Evolutionary conservation across 2,329 filamentous ascomycete species (phyloP), one percentile per base, ranked within the genome.

Genomic region (Colletotrichum lupini): DNA sequence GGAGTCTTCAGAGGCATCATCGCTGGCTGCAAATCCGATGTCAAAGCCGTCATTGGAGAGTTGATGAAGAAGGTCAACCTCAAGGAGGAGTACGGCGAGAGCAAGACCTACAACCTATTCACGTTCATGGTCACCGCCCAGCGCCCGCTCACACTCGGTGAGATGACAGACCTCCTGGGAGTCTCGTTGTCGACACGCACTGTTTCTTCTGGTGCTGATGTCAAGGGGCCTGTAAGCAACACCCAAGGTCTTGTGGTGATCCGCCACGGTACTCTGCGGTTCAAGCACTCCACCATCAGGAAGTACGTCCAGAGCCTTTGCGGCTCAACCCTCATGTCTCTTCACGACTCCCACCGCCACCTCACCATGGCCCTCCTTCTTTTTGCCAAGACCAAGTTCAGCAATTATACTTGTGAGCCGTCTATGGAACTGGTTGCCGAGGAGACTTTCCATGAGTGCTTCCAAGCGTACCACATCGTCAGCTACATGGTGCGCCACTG

Each of bases 401-500:
- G 28, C 1, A 58, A 28, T 3, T 42, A 63, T 24, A 42, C 58
- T 16, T 72, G 37, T n/a, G 79, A 81, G 62, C 80, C 80, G 2
- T 79, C 77, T 0, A 76, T 81, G 11, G 80, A 81, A 12, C 22
- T 12, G 72, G 76, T 4, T 62, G 78, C 8, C 79, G 80, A 80
- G 5, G 66, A 74, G 4, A 67, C 75, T 11, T 77, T 81, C 1
- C 77, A 80, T 2, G 72, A 76, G 1, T 67, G 78, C 1, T 77
- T 83, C 22, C 64, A 75, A 9, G 75, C 76, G 4, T 77, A 83
- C 55, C 76, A 75, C 3, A 76, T 84, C 7, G 76, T 84, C 11
- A 75, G 78, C 9, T 84, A 84, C 60, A 79, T 81, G 55, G 78
- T 84, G 68, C 73, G 75, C 4, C 78, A 82, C 74, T 85, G 83